These are phyloP conservation scores for Scutellaria galericulata DNA, from an alignment of 257 asterid species.

Conservation along the genomic window DNA sequence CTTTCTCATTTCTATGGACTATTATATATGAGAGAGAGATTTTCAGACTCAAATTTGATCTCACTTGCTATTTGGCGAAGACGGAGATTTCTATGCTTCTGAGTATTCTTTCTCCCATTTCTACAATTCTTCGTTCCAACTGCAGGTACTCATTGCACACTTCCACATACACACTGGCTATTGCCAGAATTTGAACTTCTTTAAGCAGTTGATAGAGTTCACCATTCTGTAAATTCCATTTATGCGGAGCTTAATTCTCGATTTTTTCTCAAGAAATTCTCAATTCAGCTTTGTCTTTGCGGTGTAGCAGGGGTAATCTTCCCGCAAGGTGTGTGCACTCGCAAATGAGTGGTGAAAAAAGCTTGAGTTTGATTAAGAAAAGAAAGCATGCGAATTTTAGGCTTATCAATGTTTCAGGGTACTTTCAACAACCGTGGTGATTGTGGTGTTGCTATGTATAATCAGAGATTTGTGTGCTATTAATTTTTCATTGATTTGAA, in stretches of 20 bases:
- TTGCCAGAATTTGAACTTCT: not conserved
- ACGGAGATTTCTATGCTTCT: conserved; percentile 35
- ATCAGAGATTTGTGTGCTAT: not conserved
- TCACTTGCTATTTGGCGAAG: not conserved
- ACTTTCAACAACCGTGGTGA: conserved; percentile 19
- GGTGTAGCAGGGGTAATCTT: conserved; percentile 39
- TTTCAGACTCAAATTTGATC: not conserved
- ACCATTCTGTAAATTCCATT: not conserved
- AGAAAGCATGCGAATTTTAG: conserved; percentile 50
- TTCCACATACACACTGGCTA: conserved; percentile 3
- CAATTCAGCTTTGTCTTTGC: conserved; percentile 22
- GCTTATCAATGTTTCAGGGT: conserved; percentile 65
- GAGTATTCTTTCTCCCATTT: conserved; percentile 33
- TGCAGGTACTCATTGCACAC: conserved; percentile 37
- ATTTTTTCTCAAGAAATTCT: conserved; percentile 27
- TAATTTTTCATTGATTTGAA: conserved; percentile 23
- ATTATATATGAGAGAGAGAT: too few species aligned
- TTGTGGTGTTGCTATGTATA: not conserved
- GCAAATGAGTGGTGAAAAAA: conserved; percentile 56
- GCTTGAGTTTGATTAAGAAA: conserved; percentile 39
- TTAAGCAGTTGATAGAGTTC: conserved; percentile 5
- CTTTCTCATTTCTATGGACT: too few species aligned
- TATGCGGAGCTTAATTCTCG: conserved; percentile 12
- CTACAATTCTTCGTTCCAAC: conserved; percentile 33
- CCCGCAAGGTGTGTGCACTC: conserved; percentile 29